A percentile compares a stretch with the other conserved stretches of the same genome.
Conservation (phyloP, 495 filamentous ascomycete species). For the Tuber borchii region DNA sequence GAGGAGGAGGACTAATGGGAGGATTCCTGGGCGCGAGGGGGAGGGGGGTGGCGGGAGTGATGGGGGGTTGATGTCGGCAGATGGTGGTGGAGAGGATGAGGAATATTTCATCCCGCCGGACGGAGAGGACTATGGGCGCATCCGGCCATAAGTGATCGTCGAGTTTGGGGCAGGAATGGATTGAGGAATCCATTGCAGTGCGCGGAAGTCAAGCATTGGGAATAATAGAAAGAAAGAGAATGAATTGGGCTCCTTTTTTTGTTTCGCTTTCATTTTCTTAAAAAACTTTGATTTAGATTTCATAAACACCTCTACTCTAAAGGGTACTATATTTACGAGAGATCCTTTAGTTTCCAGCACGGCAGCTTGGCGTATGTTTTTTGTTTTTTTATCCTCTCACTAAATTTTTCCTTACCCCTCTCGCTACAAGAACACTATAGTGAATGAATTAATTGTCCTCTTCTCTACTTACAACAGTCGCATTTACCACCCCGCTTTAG, state of each 20-base stretch:
- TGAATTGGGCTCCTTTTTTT: neutral
- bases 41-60: constrained; percentile 8
- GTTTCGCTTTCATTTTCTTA: neutral
- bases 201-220: neutral
- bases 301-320: neutral
- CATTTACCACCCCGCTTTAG: neutral
- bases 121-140: neutral
- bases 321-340: neutral
- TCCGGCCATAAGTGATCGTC: neutral
- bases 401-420: neutral
- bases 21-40: constrained; percentile 9
- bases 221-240: neutral
- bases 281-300: neutral
- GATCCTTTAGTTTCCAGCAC: neutral
- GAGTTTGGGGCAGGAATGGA: neutral
- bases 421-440: neutral
- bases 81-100: neutral
- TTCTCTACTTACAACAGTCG: neutral
- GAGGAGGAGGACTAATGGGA: constrained; percentile 20
- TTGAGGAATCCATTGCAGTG: neutral
- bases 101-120: neutral
- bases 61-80: constrained; percentile 1
- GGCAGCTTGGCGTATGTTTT: neutral
- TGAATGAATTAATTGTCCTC: neutral
- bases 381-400: neutral